Evolutionary conservation across 2,329 filamentous ascomycete genomes (phyloP), one percentile per base, ranked within the genome.

Genomic region (Aspergillus ustus): DNA sequence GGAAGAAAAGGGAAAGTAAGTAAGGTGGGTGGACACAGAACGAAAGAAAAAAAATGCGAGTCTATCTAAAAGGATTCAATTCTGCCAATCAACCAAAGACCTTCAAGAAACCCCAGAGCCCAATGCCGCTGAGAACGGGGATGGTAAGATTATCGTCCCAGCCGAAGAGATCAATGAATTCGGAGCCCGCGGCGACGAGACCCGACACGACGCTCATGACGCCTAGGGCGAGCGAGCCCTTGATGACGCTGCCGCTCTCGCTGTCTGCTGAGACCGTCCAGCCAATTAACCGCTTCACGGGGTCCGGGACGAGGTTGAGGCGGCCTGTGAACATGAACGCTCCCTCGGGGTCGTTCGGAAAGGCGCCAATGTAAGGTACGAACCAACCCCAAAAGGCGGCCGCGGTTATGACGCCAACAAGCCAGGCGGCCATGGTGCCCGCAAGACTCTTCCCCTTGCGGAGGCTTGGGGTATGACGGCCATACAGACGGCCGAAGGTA

Each of bases 131-230:
- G 53, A 99, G 83, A 28, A 96, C 88, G 2, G 95, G 95, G 76
- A 99, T 99, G 53, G 94, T 98, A 70, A 99, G 82, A 78, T 99
- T 99, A 79, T 99, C 95, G 73, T 99, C 95, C 91, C 92, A 93
- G 52, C 93, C 92, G 75, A 93, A 97, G 0, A 98, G 73, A 78
- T 99, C 93, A 50, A 97, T 84, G 17, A 94, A 90, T 78, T 99
- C 95, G 72, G 93, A 97, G 49, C 89, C 88, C 60, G 93, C 92
- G 46, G 93, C 95, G 57, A 94, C 87, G 48, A 98, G 78, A n/a
- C 95, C 95, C 7, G 93, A 93, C 80, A 91, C 92, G 44, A 97
- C 67, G 73, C 92, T 92, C 86, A 98, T 88, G 61, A 92, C 81
- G 4, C 87, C 89, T 40, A 98, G 82, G 1, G 95, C 95, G 63